A percentile compares a stretch with the other conserved stretches of the same genome.
Evolutionary conservation across 257 asterid species (phyloP).

Genomic region (Solanum medicagineum): DNA sequence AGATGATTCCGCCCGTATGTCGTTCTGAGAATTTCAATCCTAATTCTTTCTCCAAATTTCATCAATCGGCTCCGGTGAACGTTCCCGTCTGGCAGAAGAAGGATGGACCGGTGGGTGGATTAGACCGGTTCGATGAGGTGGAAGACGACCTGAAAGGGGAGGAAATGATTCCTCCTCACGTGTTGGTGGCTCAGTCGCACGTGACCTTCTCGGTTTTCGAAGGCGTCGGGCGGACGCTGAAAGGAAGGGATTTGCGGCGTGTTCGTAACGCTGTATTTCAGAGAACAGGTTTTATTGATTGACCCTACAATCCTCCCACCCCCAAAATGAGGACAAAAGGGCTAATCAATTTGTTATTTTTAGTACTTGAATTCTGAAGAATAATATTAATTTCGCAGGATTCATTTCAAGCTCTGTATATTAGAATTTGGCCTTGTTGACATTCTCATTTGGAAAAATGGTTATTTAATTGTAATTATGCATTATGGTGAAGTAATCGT

Average conservation of each 20-base stretch:
- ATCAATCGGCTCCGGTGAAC: constrained; percentile 77
- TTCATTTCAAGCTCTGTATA: neutral
- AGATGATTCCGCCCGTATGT: constrained; percentile 11
- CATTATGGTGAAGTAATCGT: neutral
- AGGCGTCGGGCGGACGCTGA: constrained; percentile 81
- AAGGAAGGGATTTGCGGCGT: constrained; percentile 76
- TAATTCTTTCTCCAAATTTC: constrained; percentile 18
- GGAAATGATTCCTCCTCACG: constrained; percentile 92
- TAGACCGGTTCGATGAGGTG: constrained; percentile 28
- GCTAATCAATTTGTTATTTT: neutral
- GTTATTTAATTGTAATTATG: neutral
- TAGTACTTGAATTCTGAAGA: neutral
- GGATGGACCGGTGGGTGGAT: neutral
- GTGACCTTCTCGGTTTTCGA: constrained; percentile 86
- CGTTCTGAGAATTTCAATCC: constrained; percentile 23
- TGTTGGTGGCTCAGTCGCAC: constrained; percentile 82
- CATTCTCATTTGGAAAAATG: neutral
- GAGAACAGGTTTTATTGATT: constrained; percentile 86
- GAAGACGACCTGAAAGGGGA: constrained; percentile 21
- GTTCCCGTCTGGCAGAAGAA: constrained; percentile 60
- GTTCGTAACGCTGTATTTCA: constrained; percentile 81
- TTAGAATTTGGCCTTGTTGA: neutral
- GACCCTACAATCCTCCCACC: neutral
- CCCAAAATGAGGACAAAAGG: neutral
- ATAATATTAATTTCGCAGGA: neutral